These are phyloP conservation scores for Scytalidium lignicola DNA, from an alignment of 2,329 filamentous ascomycete genomes.

Conservation along the genomic window DNA sequence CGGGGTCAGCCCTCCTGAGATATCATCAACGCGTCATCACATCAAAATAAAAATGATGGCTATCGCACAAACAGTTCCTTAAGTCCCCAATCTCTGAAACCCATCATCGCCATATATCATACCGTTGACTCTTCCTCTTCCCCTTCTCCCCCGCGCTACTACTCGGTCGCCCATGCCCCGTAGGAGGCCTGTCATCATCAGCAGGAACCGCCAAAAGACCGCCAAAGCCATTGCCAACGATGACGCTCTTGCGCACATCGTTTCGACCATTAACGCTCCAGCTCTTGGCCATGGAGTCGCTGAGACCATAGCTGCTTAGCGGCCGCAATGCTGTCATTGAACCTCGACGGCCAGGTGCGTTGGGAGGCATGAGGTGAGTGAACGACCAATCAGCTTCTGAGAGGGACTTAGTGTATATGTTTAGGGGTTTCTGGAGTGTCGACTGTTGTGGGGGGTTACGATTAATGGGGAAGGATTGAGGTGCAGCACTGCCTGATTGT, in stretches of 20 bases:
- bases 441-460: background rate
- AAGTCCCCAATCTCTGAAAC: background rate
- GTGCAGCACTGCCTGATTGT: conserved; percentile 2
- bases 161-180: conserved; percentile 13
- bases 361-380: conserved; percentile 49
- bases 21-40: background rate
- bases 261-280: conserved; percentile 37
- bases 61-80: background rate
- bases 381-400: conserved; percentile 66
- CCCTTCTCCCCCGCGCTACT: conserved; percentile 22
- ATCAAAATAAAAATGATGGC: background rate
- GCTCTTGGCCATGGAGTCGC: conserved; percentile 33
- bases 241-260: conserved; percentile 52
- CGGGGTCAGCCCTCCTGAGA: no score
- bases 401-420: conserved; percentile 55
- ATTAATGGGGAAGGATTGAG: no score
- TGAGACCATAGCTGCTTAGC: conserved; percentile 36
- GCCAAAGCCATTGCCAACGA: conserved; percentile 64
- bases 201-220: conserved; percentile 60
- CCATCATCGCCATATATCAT: conserved; percentile 25
- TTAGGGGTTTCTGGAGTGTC: background rate
- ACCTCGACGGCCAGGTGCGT: conserved; percentile 29
- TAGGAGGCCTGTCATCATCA: conserved; percentile 33
- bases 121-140: conserved; percentile 13
- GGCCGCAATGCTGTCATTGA: conserved; percentile 34